phyloP scores from a whole-genome alignment of 176 grass and related monocot species.

The Elymus sibiricus region DNA sequence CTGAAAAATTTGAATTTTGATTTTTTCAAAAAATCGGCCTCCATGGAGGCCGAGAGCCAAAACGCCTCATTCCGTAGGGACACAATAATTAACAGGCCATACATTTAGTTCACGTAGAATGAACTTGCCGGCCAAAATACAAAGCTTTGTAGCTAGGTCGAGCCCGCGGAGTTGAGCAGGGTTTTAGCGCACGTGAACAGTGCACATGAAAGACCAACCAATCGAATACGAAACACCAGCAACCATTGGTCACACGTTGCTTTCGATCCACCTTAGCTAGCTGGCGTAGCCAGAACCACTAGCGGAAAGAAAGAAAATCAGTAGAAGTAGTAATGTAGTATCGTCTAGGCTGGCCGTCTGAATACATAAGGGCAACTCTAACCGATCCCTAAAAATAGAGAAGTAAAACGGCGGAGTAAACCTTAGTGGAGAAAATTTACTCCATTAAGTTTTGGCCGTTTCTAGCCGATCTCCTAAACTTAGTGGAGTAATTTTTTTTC shows the following conservation, averaged over 20 bases:
- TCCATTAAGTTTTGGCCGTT: too few species aligned
- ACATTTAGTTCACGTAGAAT: not conserved
- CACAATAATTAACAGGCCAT: not conserved
- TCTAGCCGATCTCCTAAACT: too few species aligned
- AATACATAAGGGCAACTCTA: too few species aligned
- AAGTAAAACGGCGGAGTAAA: too few species aligned
- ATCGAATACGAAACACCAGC: not conserved
- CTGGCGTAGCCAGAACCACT: not conserved
- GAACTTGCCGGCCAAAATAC: not conserved
- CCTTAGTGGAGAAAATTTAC: too few species aligned
- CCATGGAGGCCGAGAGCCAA: too few species aligned
- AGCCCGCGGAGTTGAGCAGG: not conserved
- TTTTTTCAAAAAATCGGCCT: too few species aligned
- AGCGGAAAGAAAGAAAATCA: not conserved
- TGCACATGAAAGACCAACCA: not conserved
- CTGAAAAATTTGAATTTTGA: too few species aligned
- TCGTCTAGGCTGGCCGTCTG: not conserved
- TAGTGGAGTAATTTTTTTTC: too few species aligned
- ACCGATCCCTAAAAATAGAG: too few species aligned
- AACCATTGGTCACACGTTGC: slow-evolving; percentile 2
- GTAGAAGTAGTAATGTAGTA: too few species aligned
- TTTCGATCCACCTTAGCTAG: not conserved
- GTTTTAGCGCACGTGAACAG: not conserved
- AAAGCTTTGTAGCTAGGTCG: not conserved
- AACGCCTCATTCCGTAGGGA: too few species aligned